Evolutionary conservation across 2,329 filamentous ascomycete genomes (phyloP).

Genomic region (Ambrosiella beaveri): DNA sequence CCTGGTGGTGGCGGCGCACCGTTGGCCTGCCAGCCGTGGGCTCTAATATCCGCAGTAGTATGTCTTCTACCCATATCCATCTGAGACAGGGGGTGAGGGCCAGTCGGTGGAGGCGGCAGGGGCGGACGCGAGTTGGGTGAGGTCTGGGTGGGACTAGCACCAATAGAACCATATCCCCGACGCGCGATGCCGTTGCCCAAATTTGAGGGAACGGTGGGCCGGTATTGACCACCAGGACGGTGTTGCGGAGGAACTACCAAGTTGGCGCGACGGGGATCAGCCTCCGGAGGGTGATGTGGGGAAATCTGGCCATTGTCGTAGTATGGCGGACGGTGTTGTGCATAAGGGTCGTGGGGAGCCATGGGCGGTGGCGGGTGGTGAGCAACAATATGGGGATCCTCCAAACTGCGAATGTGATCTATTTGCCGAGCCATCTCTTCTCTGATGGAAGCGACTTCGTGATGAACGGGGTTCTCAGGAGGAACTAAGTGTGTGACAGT

Average conservation of each 20-base stretch:
- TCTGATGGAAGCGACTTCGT: slow-evolving; percentile 49
- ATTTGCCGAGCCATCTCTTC: slow-evolving; percentile 43
- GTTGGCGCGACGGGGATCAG: slow-evolving; percentile 60
- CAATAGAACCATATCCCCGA: slow-evolving; percentile 75
- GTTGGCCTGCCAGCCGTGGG: slow-evolving; percentile 43
- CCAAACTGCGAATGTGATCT: slow-evolving; percentile 37
- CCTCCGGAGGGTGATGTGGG: slow-evolving; percentile 73
- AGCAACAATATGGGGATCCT: slow-evolving; percentile 23
- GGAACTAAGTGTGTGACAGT: slow-evolving; percentile 58
- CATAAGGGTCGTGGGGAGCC: slow-evolving; percentile 36
- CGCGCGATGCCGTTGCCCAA: slow-evolving; percentile 47
- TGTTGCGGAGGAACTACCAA: slow-evolving; percentile 37
- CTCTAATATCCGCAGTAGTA: slow-evolving; percentile 87
- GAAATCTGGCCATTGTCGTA: slow-evolving; percentile 66
- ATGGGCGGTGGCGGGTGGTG: slow-evolving; percentile 44
- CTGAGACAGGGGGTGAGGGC: slow-evolving; percentile 39
- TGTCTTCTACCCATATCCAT: slow-evolving; percentile 61
- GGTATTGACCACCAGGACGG: slow-evolving; percentile 39
- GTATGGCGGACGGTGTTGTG: slow-evolving; percentile 49
- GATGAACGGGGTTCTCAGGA: slow-evolving; percentile 58
- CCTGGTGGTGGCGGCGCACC: slow-evolving; percentile 16
- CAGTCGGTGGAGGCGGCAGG: slow-evolving; percentile 44
- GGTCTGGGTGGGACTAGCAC: slow-evolving; percentile 49
- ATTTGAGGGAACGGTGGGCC: slow-evolving; percentile 66
- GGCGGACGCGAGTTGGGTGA: slow-evolving; percentile 40